Percentiles rank a stretch among this genome's conserved stretches.
These are phyloP conservation scores for Mitragyna speciosa DNA, from an alignment of 257 asterid species.

Conservation along the genomic window DNA sequence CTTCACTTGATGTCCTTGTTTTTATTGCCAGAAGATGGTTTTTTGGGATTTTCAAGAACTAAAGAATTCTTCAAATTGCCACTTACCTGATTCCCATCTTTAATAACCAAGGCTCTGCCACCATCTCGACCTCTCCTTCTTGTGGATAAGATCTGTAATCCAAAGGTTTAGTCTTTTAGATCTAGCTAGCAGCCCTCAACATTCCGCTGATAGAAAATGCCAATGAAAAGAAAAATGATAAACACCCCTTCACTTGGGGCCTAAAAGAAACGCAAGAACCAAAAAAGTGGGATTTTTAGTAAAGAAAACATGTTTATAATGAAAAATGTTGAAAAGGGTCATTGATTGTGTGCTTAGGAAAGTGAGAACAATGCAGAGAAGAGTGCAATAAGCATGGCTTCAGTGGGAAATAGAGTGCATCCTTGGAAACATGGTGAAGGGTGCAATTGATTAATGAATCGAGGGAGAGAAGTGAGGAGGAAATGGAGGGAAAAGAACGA, in stretches of 20 bases:
- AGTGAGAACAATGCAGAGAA: constrained; percentile 31
- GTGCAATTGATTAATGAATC: constrained; percentile 26
- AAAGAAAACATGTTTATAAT: constrained; percentile 9
- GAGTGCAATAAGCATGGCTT: constrained; percentile 28
- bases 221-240: neutral
- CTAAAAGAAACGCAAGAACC: neutral
- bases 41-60: constrained; percentile 59
- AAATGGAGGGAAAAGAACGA: constrained; percentile 20
- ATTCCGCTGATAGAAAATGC: neutral
- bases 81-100: constrained; percentile 92
- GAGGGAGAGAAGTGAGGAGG: constrained; percentile 10
- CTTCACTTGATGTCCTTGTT: constrained; percentile 36
- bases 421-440: constrained; percentile 22
- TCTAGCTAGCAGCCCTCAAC: constrained; percentile 32
- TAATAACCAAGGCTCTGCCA: constrained; percentile 84
- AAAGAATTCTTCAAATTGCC: constrained; percentile 74
- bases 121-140: constrained; percentile 53
- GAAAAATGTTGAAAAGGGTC: constrained; percentile 18
- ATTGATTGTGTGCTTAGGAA: constrained; percentile 33
- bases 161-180: constrained; percentile 39
- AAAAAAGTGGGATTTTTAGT: too few species aligned
- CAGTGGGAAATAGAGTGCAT: constrained; percentile 15
- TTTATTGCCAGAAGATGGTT: constrained; percentile 41
- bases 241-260: constrained; percentile 1
- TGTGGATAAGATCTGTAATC: constrained; percentile 30